Conservation (phyloP, 345 rosid species). For the Mercurialis annua region DNA sequence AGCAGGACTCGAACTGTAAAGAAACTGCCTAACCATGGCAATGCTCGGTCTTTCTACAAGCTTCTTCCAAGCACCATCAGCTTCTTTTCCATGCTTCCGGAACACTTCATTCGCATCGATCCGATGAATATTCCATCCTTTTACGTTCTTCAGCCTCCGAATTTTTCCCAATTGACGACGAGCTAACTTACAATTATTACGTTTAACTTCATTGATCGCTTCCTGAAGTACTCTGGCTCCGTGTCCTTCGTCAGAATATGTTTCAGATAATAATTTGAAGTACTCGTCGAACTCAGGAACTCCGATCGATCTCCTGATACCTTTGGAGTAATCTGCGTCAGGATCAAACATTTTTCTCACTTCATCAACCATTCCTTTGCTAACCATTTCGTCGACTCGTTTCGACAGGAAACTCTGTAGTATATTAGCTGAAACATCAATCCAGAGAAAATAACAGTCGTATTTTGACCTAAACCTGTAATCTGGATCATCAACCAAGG, state of each 20-base stretch:
- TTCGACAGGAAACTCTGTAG: constrained; percentile 40
- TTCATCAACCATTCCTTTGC: constrained; percentile 66
- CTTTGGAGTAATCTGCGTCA: constrained; percentile 31
- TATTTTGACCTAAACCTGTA: constrained; percentile 34
- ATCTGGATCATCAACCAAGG: constrained; percentile 42
- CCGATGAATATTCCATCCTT: constrained; percentile 63
- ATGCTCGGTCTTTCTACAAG: constrained; percentile 52
- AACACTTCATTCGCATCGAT: constrained; percentile 71
- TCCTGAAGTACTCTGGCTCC: constrained; percentile 33
- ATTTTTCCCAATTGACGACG: constrained; percentile 66
- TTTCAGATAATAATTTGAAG: constrained; percentile 46
- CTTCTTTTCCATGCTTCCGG: constrained; percentile 29
- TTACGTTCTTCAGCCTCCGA: constrained; percentile 38
- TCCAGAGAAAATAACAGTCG: constrained; percentile 71
- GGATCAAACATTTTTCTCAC: constrained; percentile 47
- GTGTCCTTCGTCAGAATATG: constrained; percentile 25
- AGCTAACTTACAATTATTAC: constrained; percentile 50
- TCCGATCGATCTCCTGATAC: constrained; percentile 65
- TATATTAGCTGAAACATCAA: constrained; percentile 62
- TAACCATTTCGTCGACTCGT: constrained; percentile 74
- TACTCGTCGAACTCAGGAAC: constrained; percentile 62
- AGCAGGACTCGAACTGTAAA: constrained; percentile 17
- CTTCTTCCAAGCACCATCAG: constrained; percentile 63
- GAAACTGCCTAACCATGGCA: constrained; percentile 54
- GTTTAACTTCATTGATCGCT: constrained; percentile 54